These are phyloP conservation scores for Geosmithia putterillii DNA, from an alignment of 2,329 filamentous ascomycete species.

Conservation along the genomic window DNA sequence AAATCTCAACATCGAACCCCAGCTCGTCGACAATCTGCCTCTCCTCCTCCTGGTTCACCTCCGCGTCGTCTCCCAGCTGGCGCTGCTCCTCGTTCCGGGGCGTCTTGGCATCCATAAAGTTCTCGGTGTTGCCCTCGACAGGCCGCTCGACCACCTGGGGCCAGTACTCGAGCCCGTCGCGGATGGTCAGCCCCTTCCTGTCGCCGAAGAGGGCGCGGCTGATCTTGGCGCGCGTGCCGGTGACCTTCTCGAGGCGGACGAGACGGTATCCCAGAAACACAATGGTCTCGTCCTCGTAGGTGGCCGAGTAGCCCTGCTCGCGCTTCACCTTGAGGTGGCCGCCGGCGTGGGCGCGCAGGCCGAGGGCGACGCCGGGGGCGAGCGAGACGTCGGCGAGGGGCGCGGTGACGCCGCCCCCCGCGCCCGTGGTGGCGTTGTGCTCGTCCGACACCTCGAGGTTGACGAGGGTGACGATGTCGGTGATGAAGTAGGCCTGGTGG, in stretches of 20 bases:
- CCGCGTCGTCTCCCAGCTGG: constrained; percentile 1
- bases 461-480: constrained; percentile 13
- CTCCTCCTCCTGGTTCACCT: background rate
- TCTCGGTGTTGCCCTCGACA: constrained; percentile 9
- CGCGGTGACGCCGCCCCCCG: constrained; percentile 6
- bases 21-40: constrained; percentile 2
- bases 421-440: constrained; percentile 4
- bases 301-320: constrained; percentile 10
- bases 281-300: constrained; percentile 14
- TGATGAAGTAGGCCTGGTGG: constrained; percentile 13
- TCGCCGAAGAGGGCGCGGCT: constrained; percentile 32
- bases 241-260: constrained; percentile 13
- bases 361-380: constrained; percentile 7
- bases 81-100: constrained; percentile 2
- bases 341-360: constrained; percentile 4
- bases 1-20: constrained; percentile 5
- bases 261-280: constrained; percentile 14
- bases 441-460: constrained; percentile 11
- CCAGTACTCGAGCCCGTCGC: constrained; percentile 13
- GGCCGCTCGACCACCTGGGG: constrained; percentile 12
- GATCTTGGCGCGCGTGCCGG: constrained; percentile 10
- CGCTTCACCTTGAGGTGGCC: constrained; percentile 7
- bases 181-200: constrained; percentile 14
- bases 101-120: constrained; percentile 6
- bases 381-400: constrained; percentile 8